Percentiles rank a stretch among this genome's conserved stretches.
Evolutionary conservation across 176 grass and related monocot species (phyloP).

Genomic region (Ensete ventricosum): DNA sequence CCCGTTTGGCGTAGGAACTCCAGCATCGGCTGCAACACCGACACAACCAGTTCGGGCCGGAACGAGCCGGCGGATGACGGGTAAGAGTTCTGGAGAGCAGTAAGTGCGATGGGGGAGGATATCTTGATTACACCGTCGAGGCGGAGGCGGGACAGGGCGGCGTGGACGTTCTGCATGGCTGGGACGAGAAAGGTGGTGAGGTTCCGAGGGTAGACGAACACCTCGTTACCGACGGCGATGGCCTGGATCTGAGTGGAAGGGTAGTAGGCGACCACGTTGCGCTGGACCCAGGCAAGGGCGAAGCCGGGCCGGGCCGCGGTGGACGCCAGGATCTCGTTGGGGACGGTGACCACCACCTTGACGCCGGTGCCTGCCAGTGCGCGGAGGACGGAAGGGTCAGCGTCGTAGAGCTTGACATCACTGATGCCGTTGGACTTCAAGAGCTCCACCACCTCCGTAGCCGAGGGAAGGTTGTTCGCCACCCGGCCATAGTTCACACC

Average conservation of each 20-base stretch:
- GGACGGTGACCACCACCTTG: constrained; percentile 1
- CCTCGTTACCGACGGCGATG: constrained; percentile 11
- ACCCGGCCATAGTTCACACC: constrained; percentile 7
- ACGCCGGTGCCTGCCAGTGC: constrained; percentile 3
- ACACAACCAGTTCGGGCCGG: constrained; percentile 44
- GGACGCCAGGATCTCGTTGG: not conserved
- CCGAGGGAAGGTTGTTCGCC: constrained; percentile 2
- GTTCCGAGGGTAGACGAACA: constrained; percentile 19
- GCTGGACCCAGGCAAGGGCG: not conserved
- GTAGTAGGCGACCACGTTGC: constrained; percentile 1
- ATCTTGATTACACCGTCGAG: constrained; percentile 33
- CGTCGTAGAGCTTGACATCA: constrained; percentile 4
- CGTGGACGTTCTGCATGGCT: constrained; percentile 48
- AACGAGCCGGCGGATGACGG: constrained; percentile 56
- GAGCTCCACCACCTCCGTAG: constrained; percentile 1
- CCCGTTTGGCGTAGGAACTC: constrained; percentile 42
- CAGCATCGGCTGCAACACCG: constrained; percentile 62
- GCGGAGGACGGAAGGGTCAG: constrained; percentile 4
- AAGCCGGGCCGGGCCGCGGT: not conserved
- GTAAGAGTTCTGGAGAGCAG: constrained; percentile 31
- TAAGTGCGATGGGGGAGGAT: constrained; percentile 69
- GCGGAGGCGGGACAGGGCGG: constrained; percentile 32
- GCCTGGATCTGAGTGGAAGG: constrained; percentile 3
- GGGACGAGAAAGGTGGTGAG: constrained; percentile 50
- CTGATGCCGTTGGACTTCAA: not conserved